Conservation (phyloP, 2,329 filamentous ascomycete genomes). For the Cladophialophora bantiana region DNA sequence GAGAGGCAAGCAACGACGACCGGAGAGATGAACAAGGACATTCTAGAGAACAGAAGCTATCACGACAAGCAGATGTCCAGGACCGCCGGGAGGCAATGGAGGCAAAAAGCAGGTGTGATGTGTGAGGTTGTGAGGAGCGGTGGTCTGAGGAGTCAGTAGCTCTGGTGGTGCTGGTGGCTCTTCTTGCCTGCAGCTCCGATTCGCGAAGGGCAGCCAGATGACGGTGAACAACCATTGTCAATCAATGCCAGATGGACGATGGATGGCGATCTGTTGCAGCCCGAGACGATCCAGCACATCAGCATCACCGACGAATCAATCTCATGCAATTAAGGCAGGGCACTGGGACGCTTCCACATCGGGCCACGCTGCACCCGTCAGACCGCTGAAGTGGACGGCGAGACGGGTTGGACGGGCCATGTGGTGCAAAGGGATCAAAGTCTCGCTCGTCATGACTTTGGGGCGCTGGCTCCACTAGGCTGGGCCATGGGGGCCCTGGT, state of each 20-base stretch:
- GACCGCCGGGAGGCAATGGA: neutral
- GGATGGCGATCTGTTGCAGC: conserved; percentile 6
- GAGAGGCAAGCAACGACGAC: neutral
- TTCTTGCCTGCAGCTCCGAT: conserved; percentile 17
- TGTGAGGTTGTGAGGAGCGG: conserved; percentile 47
- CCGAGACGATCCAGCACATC: neutral
- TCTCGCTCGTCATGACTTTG: conserved; percentile 1
- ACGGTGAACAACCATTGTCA: conserved; percentile 13
- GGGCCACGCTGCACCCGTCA: neutral
- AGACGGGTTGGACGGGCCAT: neutral
- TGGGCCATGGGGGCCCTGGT: neutral
- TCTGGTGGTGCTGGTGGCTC: neutral
- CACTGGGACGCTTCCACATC: neutral
- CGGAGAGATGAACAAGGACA: neutral
- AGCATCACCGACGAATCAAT: neutral
- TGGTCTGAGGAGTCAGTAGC: conserved; percentile 58
- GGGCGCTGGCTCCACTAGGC: neutral
- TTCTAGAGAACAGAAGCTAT: neutral
- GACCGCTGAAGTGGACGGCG: neutral
- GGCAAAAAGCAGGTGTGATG: neutral
- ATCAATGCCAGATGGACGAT: conserved; percentile 14
- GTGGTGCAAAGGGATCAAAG: neutral
- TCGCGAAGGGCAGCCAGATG: conserved; percentile 18
- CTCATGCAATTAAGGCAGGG: neutral
- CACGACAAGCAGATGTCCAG: neutral